Conservation (phyloP, 139 green algal genomes). For the Eudorina sp. region DNA sequence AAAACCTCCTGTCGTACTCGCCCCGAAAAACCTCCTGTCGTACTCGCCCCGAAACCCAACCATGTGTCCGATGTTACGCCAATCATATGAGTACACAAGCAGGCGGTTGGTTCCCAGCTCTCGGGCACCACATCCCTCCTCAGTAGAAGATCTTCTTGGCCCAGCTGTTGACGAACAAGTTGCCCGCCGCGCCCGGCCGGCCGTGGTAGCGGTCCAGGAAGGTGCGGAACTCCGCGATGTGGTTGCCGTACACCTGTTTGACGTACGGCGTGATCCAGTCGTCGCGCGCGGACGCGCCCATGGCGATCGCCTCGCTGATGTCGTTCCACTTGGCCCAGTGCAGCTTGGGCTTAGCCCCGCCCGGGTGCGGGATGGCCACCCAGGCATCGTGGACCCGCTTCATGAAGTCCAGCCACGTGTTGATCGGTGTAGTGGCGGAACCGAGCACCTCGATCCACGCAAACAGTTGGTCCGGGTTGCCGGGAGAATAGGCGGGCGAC, state of each 20-base stretch:
- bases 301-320: background rate
- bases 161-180: background rate
- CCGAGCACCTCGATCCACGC: background rate
- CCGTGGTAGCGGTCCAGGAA: background rate
- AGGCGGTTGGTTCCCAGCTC: too few species aligned
- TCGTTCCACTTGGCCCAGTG: constrained; percentile 12
- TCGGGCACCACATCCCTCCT: too few species aligned
- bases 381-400: background rate
- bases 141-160: background rate
- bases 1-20: too few species aligned
- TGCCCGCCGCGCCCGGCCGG: background rate
- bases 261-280: constrained; percentile 10
- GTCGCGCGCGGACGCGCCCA: background rate
- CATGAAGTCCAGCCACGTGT: background rate
- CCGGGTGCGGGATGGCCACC: background rate
- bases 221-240: background rate
- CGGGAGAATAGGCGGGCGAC: background rate
- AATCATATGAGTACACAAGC: too few species aligned
- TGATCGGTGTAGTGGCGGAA: background rate
- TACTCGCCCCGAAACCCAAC: too few species aligned
- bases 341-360: background rate
- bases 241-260: background rate
- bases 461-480: background rate
- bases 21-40: too few species aligned
- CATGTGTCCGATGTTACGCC: too few species aligned